phyloP scores from a whole-genome alignment of 495 filamentous ascomycete species.

The Podospora appendiculata region DNA sequence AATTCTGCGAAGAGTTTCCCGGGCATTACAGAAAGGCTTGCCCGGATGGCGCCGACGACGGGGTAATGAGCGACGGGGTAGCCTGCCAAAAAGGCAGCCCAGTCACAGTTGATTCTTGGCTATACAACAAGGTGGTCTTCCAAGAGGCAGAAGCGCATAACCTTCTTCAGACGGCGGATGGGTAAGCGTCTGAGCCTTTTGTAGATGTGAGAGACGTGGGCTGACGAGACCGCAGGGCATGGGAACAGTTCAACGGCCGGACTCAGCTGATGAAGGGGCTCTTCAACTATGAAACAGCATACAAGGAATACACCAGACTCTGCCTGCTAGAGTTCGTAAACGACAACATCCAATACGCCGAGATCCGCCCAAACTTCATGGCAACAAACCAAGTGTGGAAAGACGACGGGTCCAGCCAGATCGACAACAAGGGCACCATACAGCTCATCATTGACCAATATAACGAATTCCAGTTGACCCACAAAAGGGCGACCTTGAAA shows the following conservation, averaged over 20 bases:
- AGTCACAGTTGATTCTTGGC: slow-evolving; percentile 26
- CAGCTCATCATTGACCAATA: slow-evolving; percentile 42
- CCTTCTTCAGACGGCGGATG: slow-evolving; percentile 26
- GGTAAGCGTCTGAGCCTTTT: slow-evolving; percentile 17
- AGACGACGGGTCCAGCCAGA: slow-evolving; percentile 32
- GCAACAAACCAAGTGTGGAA: slow-evolving; percentile 41
- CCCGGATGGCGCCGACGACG: background rate
- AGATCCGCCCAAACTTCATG: slow-evolving; percentile 53
- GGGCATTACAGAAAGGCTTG: background rate
- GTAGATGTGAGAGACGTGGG: background rate
- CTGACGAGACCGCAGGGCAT: slow-evolving; percentile 31
- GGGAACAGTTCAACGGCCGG: slow-evolving; percentile 46
- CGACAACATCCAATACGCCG: slow-evolving; percentile 51
- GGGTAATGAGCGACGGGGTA: background rate
- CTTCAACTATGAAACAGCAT: slow-evolving; percentile 49
- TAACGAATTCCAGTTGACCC: slow-evolving; percentile 32
- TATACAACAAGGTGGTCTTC: slow-evolving; percentile 43
- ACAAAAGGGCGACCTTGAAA: slow-evolving; percentile 20
- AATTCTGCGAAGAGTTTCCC: slow-evolving; percentile 22
- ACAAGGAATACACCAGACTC: slow-evolving; percentile 35
- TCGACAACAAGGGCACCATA: slow-evolving; percentile 42
- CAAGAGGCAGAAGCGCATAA: slow-evolving; percentile 38
- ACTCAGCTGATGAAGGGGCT: slow-evolving; percentile 55
- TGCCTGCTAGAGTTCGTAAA: slow-evolving; percentile 42
- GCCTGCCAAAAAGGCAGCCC: too few relatives aligned